phyloP scores from a whole-genome alignment of 768 basidiomycete species.

The Mycena pura region DNA sequence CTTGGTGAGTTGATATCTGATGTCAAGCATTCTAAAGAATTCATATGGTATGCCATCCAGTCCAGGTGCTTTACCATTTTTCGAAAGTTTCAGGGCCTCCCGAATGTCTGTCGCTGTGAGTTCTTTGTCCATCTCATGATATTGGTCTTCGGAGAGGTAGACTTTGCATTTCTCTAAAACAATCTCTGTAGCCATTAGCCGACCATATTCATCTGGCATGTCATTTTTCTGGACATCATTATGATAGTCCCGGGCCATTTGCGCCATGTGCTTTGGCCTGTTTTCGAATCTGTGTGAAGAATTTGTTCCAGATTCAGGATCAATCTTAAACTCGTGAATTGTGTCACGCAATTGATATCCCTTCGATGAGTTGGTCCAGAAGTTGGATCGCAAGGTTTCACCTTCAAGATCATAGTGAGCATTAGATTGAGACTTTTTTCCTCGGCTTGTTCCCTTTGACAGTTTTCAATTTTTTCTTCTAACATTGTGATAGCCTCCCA shows the following conservation, averaged over 20 bases:
- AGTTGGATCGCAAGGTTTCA: not conserved
- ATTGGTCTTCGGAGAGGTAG: not conserved
- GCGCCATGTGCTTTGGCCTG: not conserved
- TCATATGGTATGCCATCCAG: not conserved
- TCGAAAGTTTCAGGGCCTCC: not conserved
- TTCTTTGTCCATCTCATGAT: not conserved
- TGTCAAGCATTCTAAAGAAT: not conserved
- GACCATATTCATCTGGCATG: not conserved
- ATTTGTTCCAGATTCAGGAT: not conserved
- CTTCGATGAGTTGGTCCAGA: not conserved
- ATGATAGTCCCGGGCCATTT: constrained; percentile 1
- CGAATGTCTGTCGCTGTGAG: not conserved
- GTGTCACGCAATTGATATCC: not conserved
- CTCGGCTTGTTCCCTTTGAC: not conserved
- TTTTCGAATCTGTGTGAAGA: not conserved
- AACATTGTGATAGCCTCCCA: not conserved
- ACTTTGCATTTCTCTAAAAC: not conserved
- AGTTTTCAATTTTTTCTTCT: not conserved
- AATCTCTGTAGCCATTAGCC: not conserved
- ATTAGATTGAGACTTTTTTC: not conserved
- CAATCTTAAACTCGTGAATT: not conserved
- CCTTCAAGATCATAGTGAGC: not conserved
- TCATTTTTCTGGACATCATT: not conserved
- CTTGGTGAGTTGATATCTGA: not conserved
- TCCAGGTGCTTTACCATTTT: not conserved